These are phyloP conservation scores for Fusarium subtropicale DNA, from an alignment of 2,329 filamentous ascomycete species.

Conservation along the genomic window DNA sequence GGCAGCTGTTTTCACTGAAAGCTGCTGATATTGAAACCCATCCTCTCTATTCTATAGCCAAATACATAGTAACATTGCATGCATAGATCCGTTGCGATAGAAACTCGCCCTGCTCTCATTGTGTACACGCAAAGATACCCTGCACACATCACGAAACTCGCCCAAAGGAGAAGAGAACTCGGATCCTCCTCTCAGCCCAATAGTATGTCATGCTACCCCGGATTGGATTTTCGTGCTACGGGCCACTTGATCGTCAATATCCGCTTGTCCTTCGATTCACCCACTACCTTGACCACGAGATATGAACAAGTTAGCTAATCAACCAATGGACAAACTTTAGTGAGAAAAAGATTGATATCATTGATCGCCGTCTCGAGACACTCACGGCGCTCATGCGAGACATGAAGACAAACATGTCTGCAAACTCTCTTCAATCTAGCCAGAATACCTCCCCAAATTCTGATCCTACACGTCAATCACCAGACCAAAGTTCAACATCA, in stretches of 20 bases:
- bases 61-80: slow-evolving; percentile 18
- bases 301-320: background rate
- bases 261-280: background rate
- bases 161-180: slow-evolving; percentile 53
- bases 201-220: slow-evolving; percentile 48
- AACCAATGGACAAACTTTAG: slow-evolving; percentile 30
- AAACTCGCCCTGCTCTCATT: slow-evolving; percentile 53
- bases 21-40: background rate
- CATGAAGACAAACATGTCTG: slow-evolving; percentile 46
- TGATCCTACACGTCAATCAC: slow-evolving; percentile 25
- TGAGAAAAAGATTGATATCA: slow-evolving; percentile 55
- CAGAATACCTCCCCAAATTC: slow-evolving; percentile 34
- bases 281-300: background rate
- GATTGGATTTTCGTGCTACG: background rate
- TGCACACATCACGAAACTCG: slow-evolving; percentile 51
- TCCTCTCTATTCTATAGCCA: slow-evolving; percentile 2
- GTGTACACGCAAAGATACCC: slow-evolving; percentile 53
- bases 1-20: background rate
- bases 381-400: slow-evolving; percentile 52
- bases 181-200: slow-evolving; percentile 53
- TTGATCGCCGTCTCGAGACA: slow-evolving; percentile 52
- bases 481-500: slow-evolving; percentile 27
- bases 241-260: background rate
- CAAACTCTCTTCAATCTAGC: slow-evolving; percentile 8
- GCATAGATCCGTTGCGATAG: slow-evolving; percentile 54